Base-by-base conservation (phyloP, 2,329 filamentous ascomycete genomes). In the Diplodia intermedia region DNA sequence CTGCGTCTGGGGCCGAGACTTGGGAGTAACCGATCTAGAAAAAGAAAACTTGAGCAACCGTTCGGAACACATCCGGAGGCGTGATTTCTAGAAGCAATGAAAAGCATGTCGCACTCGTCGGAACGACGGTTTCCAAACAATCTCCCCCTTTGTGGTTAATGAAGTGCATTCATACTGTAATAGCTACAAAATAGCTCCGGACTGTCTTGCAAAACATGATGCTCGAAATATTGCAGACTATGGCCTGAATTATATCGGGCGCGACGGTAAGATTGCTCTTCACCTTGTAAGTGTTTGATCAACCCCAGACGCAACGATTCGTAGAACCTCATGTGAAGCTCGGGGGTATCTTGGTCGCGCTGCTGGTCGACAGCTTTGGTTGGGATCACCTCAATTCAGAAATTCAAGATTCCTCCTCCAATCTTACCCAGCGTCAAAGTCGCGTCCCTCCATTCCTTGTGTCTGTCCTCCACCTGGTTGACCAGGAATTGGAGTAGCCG, bases 391-490 rank as follows among this genome's bases (percentile, higher is more conserved):
- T 20, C 8, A 11, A 18, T 29, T 53, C 11, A 15, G 29, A 52
- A 14, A 57, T 5, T 14, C n/a, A 23, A 14, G 43, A 9, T 20
- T 40, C 14, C n/a, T 29, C n/a, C 33, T 57, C n/a, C 38, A 4
- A 7, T 31, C 3, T 38, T 49, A 63, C 6, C 60, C 60, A 3
- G 60, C 47, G 26, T 63, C 60, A 38, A 63, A 63, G 23, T 63
- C 60, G 18, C 60, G 36, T 9, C 60, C 60, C 18, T 63, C 60
- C 43, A 63, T 52, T 20, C 60, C 43, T 4, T 63, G 60, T 20
- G 60, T 38, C 43, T 50, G 60, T n/a, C 60, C 47, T 12, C 43
- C 40, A n/a, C 36, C 36, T 38, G 15, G 6, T 5, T 18, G 38
- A 20, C 38, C 56, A 20, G 60, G 60, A 12, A 43, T 12, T 33